Evolutionary conservation across 805 yeast species (phyloP).

Genomic region (Candida montana): DNA sequence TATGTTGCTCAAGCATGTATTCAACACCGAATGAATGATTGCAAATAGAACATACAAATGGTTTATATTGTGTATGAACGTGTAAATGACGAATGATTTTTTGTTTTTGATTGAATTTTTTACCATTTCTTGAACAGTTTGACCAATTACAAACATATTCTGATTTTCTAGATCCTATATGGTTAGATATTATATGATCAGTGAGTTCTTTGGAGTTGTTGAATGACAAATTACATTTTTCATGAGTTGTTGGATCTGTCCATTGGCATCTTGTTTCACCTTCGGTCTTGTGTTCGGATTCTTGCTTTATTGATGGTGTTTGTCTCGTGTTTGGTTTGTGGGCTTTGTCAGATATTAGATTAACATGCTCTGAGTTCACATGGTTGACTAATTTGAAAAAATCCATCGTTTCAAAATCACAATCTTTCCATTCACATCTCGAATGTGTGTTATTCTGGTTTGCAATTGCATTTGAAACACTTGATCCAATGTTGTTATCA

Average conservation of each 20-base stretch:
- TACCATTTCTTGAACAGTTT: constrained; percentile 60
- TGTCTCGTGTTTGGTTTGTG: background rate
- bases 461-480: no score
- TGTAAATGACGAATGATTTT: constrained; percentile 82
- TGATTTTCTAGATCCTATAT: constrained; percentile 70
- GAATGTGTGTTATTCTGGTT: background rate
- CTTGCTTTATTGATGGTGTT: constrained; percentile 1
- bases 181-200: constrained; percentile 60
- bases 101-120: constrained; percentile 74
- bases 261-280: constrained; percentile 22
- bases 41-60: constrained; percentile 69
- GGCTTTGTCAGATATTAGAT: background rate
- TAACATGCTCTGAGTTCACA: constrained; percentile 40
- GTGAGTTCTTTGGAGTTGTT: constrained; percentile 56
- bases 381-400: constrained; percentile 55
- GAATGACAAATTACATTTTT: constrained; percentile 47
- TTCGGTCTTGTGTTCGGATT: background rate
- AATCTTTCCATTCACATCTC: constrained; percentile 71
- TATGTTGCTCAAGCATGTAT: constrained; percentile 72
- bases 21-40: constrained; percentile 70
- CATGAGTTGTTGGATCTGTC: constrained; percentile 10
- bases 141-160: constrained; percentile 72
- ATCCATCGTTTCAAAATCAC: constrained; percentile 53
- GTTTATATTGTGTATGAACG: constrained; percentile 81
- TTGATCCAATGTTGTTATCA: constrained; percentile 9